Conservation (phyloP, 2,329 filamentous ascomycete species). For the Clonostachys byssicola region DNA sequence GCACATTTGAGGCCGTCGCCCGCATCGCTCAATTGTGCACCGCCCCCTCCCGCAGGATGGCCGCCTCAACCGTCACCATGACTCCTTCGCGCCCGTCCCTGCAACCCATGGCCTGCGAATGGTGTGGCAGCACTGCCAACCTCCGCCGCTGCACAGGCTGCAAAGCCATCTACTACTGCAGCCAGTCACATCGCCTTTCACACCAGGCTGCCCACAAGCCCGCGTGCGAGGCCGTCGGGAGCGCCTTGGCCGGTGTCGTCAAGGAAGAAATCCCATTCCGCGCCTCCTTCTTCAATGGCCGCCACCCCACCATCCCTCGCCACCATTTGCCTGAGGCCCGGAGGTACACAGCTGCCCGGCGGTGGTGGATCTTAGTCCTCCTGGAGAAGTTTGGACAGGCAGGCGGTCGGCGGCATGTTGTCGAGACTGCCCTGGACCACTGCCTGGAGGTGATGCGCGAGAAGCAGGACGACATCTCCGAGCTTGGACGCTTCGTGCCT, state of each 20-base stretch:
- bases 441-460: slow-evolving; percentile 37
- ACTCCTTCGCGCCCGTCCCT: too few species aligned
- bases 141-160: slow-evolving; percentile 29
- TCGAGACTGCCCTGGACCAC: slow-evolving; percentile 30
- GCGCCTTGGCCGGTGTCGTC: slow-evolving; percentile 14
- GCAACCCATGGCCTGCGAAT: too few species aligned
- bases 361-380: slow-evolving; percentile 16
- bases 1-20: too few species aligned
- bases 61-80: too few species aligned
- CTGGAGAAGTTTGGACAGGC: slow-evolving; percentile 19
- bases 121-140: too few species aligned
- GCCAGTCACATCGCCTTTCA: slow-evolving; percentile 31
- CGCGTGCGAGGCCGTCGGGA: slow-evolving; percentile 29
- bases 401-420: slow-evolving; percentile 15
- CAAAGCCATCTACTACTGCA: slow-evolving; percentile 38
- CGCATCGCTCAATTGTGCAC: too few species aligned
- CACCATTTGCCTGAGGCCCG: slow-evolving; percentile 24
- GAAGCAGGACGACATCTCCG: slow-evolving; percentile 37
- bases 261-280: slow-evolving; percentile 15
- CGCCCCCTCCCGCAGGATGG: too few species aligned
- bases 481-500: slow-evolving; percentile 34
- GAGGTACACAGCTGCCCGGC: slow-evolving; percentile 33
- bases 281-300: slow-evolving; percentile 27
- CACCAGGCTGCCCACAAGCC: slow-evolving; percentile 30
- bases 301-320: slow-evolving; percentile 36